These are phyloP conservation scores for Chaetomium sp. DNA, from an alignment of 2,329 filamentous ascomycete genomes.

Conservation along the genomic window DNA sequence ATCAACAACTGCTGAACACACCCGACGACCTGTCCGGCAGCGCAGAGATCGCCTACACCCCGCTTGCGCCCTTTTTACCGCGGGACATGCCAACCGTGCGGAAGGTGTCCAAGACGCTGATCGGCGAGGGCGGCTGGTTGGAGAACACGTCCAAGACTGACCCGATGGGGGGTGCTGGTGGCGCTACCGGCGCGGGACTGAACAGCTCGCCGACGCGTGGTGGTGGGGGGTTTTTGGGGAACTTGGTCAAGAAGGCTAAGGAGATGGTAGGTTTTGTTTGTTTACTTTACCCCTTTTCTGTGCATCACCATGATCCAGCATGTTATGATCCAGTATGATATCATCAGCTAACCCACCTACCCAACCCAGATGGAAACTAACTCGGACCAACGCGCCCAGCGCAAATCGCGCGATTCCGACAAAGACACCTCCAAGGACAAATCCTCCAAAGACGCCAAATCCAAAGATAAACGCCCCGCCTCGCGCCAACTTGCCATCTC, in stretches of 20 bases:
- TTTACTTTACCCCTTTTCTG: too few relatives aligned
- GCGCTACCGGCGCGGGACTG: too few relatives aligned
- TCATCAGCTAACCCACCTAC: background rate
- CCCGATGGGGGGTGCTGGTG: background rate
- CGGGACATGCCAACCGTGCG: conserved; percentile 34
- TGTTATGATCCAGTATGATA: background rate
- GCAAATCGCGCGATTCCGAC: conserved; percentile 28
- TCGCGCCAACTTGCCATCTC: conserved; percentile 38
- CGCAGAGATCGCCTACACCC: background rate
- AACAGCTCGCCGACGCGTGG: conserved; percentile 19
- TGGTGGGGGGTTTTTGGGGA: conserved; percentile 38
- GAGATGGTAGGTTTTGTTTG: conserved; percentile 39
- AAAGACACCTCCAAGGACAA: background rate
- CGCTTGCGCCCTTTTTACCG: conserved; percentile 34
- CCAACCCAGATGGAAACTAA: conserved; percentile 20
- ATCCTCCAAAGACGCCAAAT: too few relatives aligned
- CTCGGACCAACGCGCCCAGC: conserved; percentile 33
- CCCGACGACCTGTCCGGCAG: background rate
- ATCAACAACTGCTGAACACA: too few relatives aligned
- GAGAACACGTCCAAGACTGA: conserved; percentile 34
- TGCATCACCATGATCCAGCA: background rate
- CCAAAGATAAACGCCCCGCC: conserved; percentile 25
- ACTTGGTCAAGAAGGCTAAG: conserved; percentile 47
- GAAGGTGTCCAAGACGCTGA: conserved; percentile 44
- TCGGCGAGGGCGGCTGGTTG: conserved; percentile 52